A percentile compares a stretch with the other conserved stretches of the same genome.
Evolutionary conservation across 768 basidiomycete species (phyloP).

Genomic region (Harrya chromipes): DNA sequence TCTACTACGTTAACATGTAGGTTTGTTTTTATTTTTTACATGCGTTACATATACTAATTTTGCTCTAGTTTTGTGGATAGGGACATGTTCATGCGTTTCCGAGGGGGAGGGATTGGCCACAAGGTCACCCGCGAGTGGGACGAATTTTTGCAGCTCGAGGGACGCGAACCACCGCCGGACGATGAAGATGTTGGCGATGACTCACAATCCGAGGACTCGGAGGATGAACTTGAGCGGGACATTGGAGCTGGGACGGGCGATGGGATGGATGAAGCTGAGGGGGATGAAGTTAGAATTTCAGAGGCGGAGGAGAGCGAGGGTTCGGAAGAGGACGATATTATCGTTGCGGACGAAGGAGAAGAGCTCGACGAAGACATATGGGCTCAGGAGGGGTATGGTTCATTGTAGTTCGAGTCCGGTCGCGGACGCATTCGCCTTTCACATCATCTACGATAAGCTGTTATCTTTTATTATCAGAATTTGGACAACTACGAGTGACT

Average conservation of each 20-base stretch:
- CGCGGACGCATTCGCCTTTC: no score
- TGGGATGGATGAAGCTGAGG: no score
- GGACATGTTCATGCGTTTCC: constrained; percentile 23
- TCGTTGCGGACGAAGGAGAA: constrained; percentile 1
- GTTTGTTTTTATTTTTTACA: no score
- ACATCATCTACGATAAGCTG: no score
- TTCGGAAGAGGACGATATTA: background rate
- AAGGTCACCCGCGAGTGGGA: constrained; percentile 12
- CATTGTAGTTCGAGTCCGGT: no score
- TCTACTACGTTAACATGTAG: constrained; percentile 35
- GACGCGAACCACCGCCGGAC: background rate
- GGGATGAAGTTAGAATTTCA: no score
- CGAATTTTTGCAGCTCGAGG: background rate
- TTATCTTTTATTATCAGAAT: no score
- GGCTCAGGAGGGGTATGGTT: constrained; percentile 4
- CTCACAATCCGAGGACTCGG: no score
- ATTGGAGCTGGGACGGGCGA: no score
- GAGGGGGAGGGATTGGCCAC: constrained; percentile 34
- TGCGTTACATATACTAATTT: background rate
- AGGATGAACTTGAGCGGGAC: no score
- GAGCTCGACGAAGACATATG: constrained; percentile 7
- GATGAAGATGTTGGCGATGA: no score
- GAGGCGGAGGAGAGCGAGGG: background rate
- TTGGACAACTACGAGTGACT: no score
- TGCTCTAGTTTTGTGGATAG: background rate